Conservation (phyloP, 2,329 filamentous ascomycete species). For the Cytospora chrysosperma region DNA sequence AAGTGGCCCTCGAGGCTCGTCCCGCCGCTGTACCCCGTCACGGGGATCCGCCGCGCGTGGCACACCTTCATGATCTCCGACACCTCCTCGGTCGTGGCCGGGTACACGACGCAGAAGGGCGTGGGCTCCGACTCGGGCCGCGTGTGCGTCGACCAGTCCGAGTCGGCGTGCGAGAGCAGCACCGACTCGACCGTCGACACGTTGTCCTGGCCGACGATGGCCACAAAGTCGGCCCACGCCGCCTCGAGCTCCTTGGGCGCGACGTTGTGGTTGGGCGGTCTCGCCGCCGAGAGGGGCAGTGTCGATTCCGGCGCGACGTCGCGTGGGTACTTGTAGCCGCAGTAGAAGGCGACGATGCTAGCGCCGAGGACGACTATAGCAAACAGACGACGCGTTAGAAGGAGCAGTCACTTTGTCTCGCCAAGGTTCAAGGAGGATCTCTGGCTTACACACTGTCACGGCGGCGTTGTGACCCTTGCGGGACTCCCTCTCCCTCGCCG, state of each 20-base stretch:
- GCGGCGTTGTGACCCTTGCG: conserved; percentile 41
- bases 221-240: conserved; percentile 67
- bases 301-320: conserved; percentile 56
- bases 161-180: conserved; percentile 56
- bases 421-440: too few species aligned
- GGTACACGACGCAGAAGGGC: conserved; percentile 24
- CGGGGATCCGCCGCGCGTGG: conserved; percentile 75
- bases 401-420: neutral
- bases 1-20: conserved; percentile 90
- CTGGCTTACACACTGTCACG: conserved; percentile 46
- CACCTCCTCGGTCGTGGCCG: conserved; percentile 73
- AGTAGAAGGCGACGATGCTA: conserved; percentile 54
- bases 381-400: conserved; percentile 9
- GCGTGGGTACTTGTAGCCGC: conserved; percentile 56
- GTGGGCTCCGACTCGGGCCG: conserved; percentile 8
- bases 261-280: conserved; percentile 55
- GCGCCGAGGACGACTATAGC: conserved; percentile 51
- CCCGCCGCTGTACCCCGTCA: conserved; percentile 83
- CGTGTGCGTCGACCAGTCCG: conserved; percentile 56
- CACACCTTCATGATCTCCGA: conserved; percentile 87
- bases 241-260: conserved; percentile 65
- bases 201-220: conserved; percentile 62
- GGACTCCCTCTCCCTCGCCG: conserved; percentile 41
- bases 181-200: conserved; percentile 60
- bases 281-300: conserved; percentile 51